Base-by-base conservation (phyloP, 2,329 filamentous ascomycete species). In the Plenodomus biglobosus region DNA sequence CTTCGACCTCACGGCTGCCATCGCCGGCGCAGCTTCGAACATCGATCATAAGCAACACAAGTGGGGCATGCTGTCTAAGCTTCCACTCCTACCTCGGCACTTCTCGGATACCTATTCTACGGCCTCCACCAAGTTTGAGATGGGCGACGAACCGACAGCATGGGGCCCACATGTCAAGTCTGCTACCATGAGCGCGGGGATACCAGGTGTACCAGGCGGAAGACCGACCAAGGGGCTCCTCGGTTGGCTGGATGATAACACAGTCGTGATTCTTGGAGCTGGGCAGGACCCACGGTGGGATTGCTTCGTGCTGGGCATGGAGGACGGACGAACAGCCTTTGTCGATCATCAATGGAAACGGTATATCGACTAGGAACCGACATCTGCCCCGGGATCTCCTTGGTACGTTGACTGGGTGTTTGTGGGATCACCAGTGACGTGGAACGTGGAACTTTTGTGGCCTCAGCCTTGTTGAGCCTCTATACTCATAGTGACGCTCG, bases 41-140 rank as follows among this genome's bases (percentile, higher is more conserved):
- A 30, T 42, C 32, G 61, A 68, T 37, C 50, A 58, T 11, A 57
- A 64, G 38, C 57, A 56, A 21, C 64, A 70, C 63, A 92, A 92
- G 76, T 96, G 90, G 88, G 91, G 90, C 1, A 81, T 95, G 39
- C 75, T 96, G 4, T 85, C 88, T 53, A 92, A 86, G 63, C 82
- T 96, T 6, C 92, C 92, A 0, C 77, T 95, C 46, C 83, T 96
- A 58, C 94, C 94, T 1, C 84, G 88, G 36, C 80, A 94, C 22
- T 95, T 97, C 68, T 92, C 89, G 1, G 94, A 97, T 58, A 81
- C 87, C 8, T 96, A 96, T 69, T 95, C 90, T 0, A 92, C 92
- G 62, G 82, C 89, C 3, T 90, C 85, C 35, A 82, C 84, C 2
- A 85, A 86, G 27, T 97, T 97, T 61, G 87, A 94, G 61, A 86